Conservation (phyloP, 1,284 basidiomycete genomes). For the Ustilago cynodontis region DNA sequence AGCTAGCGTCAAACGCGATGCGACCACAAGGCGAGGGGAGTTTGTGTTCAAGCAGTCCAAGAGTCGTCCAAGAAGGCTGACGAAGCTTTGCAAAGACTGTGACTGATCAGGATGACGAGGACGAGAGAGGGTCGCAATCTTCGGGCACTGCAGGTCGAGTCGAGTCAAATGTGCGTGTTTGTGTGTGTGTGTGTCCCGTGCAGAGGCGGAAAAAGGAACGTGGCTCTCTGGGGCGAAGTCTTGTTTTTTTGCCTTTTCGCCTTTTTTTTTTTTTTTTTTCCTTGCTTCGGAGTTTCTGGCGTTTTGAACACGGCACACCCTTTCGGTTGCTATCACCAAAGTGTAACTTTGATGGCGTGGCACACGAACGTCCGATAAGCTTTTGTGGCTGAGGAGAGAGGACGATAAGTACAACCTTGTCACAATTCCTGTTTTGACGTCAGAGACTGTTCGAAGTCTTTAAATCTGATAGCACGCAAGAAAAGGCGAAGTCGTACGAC, state of each 20-base stretch:
- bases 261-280: conserved; percentile 1
- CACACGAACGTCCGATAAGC: conserved; percentile 1
- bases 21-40: neutral
- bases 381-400: conserved; percentile 3
- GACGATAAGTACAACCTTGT: neutral
- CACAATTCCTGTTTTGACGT: too few species aligned
- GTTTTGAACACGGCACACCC: neutral
- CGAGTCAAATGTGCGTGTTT: conserved; percentile 5
- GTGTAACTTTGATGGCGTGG: conserved; percentile 1
- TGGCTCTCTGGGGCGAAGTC: neutral
- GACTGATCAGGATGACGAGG: neutral
- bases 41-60: neutral
- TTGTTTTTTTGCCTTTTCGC: neutral
- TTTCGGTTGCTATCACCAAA: neutral
- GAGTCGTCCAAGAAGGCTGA: neutral
- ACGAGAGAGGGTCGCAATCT: neutral
- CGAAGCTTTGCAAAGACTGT: conserved; percentile 6
- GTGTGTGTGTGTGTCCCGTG: neutral
- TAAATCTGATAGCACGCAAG: neutral
- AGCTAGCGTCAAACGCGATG: neutral
- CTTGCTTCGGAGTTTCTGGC: neutral
- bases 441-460: neutral
- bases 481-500: neutral
- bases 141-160: neutral
- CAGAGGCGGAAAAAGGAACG: neutral